Evolutionary conservation across 495 filamentous ascomycete species (phyloP).

Genomic region (Neurospora sp.): DNA sequence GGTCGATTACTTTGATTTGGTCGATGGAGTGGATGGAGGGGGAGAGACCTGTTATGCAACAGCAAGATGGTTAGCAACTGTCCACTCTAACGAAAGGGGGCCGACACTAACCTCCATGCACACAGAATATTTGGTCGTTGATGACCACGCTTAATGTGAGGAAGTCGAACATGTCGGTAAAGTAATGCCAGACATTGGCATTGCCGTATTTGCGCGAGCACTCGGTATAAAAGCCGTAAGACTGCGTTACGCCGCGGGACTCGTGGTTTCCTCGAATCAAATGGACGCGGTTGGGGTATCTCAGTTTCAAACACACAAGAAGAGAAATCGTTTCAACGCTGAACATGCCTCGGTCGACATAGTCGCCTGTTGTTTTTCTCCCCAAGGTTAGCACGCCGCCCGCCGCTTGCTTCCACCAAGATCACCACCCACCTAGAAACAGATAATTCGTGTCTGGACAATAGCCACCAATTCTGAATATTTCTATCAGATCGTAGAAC

Average conservation of each 20-base stretch:
- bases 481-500: constrained; percentile 97
- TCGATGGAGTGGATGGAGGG: constrained; percentile 97
- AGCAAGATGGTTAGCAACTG: not conserved
- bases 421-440: constrained; percentile 63
- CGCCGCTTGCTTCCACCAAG: not conserved
- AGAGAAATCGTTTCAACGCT: constrained; percentile 95
- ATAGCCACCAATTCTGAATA: constrained; percentile 94
- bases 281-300: constrained; percentile 86
- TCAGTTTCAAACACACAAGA: constrained; percentile 85
- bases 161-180: constrained; percentile 99
- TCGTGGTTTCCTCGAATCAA: constrained; percentile 96
- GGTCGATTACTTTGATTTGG: constrained; percentile 98
- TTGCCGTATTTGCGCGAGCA: constrained; percentile 96
- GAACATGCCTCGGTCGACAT: constrained; percentile 94
- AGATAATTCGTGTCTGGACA: constrained; percentile 97
- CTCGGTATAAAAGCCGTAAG: constrained; percentile 98
- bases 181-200: constrained; percentile 98
- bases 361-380: constrained; percentile 57
- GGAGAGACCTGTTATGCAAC: constrained; percentile 50
- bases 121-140: constrained; percentile 97
- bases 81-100: not conserved
- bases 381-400: not conserved
- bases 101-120: constrained; percentile 61
- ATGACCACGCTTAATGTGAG: constrained; percentile 94
- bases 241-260: constrained; percentile 92